Evolutionary conservation across 108 stramenopile genomes (phyloP), one percentile per base, ranked within the genome.

Genomic region (Chaetoceros muelleri): DNA sequence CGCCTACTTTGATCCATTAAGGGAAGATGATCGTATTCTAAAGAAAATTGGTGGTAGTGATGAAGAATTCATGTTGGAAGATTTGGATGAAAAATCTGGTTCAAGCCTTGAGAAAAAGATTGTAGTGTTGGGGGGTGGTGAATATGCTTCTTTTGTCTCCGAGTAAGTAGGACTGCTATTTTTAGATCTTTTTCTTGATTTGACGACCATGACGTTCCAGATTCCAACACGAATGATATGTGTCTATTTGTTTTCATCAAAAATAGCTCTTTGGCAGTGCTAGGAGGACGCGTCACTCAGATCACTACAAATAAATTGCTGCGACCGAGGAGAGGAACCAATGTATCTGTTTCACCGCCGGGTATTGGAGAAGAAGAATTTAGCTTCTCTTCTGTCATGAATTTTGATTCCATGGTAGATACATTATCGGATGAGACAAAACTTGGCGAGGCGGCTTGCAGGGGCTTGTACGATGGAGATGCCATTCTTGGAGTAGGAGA

Each of bases 351-450:
- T 1, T 54, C 80, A 55, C 44, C 56, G 47, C 88, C 84, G 1
- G 67, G 70, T 19, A 66, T 81, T 0, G 71, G 71, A 53, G 58
- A 64, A 22, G 53, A 70, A 2, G 80, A 81, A 29, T 28, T 80
- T 40, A 84, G 84, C 48, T 90, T 90, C 62, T 50, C 79, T 20
- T 53, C 53, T 7, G 50, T 90, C 28, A 84, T 81, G 30, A 54
- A 78, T 26, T 90, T 90, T 60, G 85, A 90, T 66, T 67, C 78
- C 3, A 52, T 90, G 44, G 60, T 90, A 28, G 89, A 90, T 75
- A 90, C 85, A 2, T 48, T 85, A 24, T 56, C 63, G 30, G 80
- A 83, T 51, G 85, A 87, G 71, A 55, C 48, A 60, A 59, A 59
- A 48, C 34, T 40, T 10, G 34, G 34, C 5, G 34, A 40, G 13